These are phyloP conservation scores for Globisporangium apiculatum DNA, from an alignment of 352 stramenopile genomes.

Conservation along the genomic window DNA sequence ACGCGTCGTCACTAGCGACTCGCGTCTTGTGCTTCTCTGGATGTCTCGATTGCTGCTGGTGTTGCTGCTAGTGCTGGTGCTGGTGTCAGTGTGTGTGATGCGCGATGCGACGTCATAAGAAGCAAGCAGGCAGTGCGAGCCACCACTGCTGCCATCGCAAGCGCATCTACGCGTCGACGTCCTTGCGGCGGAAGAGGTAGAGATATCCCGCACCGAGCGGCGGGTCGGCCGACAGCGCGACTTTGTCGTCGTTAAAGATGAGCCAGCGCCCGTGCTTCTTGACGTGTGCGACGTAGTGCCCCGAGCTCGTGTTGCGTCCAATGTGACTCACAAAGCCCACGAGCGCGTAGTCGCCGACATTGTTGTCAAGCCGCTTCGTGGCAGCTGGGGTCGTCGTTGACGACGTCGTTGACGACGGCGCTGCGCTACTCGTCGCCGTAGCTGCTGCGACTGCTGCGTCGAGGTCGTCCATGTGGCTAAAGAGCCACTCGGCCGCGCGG, in stretches of 20 bases:
- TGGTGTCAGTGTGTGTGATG: too few species aligned
- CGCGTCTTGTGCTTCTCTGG: too few species aligned
- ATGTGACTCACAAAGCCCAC: conserved; percentile 98
- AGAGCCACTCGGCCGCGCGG: conserved; percentile 96
- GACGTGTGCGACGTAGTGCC: conserved; percentile 98
- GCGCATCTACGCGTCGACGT: conserved; percentile 20
- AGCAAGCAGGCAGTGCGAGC: background rate
- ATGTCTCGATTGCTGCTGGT: too few species aligned
- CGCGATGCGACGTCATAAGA: background rate
- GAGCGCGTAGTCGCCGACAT: conserved; percentile 87
- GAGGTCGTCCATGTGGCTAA: conserved; percentile 96
- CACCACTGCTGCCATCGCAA: too few species aligned
- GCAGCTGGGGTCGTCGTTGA: conserved; percentile 2
- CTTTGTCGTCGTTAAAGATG: conserved; percentile 99
- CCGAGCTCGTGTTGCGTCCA: conserved; percentile 95
- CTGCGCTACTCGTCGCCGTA: conserved; percentile 12
- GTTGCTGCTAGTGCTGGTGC: too few species aligned
- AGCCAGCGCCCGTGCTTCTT: conserved; percentile 96
- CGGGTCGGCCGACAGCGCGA: conserved; percentile 91
- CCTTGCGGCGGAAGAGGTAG: conserved; percentile 89
- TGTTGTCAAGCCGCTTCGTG: conserved; percentile 51
- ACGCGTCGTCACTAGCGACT: too few species aligned
- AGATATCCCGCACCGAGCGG: conserved; percentile 94
- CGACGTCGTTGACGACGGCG: background rate
- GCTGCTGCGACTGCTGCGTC: conserved; percentile 83